phyloP scores from a whole-genome alignment of 805 yeast species.

The Pichia thaimueangensis region DNA sequence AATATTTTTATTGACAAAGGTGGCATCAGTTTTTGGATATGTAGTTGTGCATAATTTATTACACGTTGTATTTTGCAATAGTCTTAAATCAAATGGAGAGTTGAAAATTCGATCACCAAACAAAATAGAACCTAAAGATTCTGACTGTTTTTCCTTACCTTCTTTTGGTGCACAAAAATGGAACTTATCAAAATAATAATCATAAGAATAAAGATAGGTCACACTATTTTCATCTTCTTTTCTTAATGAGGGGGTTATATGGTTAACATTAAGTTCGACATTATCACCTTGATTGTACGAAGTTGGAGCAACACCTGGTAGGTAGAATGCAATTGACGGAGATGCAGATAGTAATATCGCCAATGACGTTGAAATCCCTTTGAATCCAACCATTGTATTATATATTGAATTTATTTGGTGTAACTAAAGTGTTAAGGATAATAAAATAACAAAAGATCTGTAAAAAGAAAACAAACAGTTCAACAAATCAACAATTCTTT shows the following conservation, averaged over 20 bases:
- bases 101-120: slow-evolving; percentile 94
- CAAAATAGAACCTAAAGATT: slow-evolving; percentile 84
- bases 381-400: slow-evolving; percentile 1
- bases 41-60: slow-evolving; percentile 52
- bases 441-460: too few relatives aligned
- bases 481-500: not conserved
- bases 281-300: slow-evolving; percentile 68
- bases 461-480: not conserved
- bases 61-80: slow-evolving; percentile 72
- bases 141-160: slow-evolving; percentile 69
- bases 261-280: slow-evolving; percentile 80
- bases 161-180: slow-evolving; percentile 75
- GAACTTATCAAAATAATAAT: slow-evolving; percentile 76
- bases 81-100: slow-evolving; percentile 77
- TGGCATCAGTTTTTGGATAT: slow-evolving; percentile 61
- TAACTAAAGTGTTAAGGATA: too few relatives aligned
- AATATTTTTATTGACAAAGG: slow-evolving; percentile 72
- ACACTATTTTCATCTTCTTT: slow-evolving; percentile 37
- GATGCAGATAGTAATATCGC: not conserved
- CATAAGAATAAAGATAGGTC: slow-evolving; percentile 65
- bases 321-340: slow-evolving; percentile 46
- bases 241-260: slow-evolving; percentile 70
- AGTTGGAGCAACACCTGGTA: slow-evolving; percentile 96
- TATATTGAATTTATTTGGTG: not conserved
- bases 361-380: not conserved